Evolutionary conservation across 1,139 yeast species (phyloP).

Genomic region (Hyphopichia buzzinii): DNA sequence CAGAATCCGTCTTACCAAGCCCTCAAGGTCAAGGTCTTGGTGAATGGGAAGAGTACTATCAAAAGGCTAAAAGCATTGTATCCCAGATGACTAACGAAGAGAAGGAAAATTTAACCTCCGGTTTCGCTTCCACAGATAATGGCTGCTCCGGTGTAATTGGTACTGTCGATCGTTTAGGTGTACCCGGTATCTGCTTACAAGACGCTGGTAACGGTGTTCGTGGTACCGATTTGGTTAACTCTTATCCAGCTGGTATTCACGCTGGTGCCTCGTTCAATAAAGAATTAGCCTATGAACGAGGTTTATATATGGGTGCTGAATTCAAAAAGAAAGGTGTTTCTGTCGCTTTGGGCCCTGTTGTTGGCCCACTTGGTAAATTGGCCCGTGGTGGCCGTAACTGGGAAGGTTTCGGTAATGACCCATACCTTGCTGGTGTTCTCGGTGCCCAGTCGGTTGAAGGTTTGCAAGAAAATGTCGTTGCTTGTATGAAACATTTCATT

Average conservation of each 20-base stretch:
- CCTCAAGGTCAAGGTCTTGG: conserved; percentile 11
- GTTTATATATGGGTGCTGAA: conserved; percentile 58
- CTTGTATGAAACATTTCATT: conserved; percentile 53
- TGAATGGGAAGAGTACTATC: conserved; percentile 7
- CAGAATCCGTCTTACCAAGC: conserved; percentile 12
- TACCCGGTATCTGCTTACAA: conserved; percentile 58
- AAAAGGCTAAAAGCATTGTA: conserved; percentile 5
- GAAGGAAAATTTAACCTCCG: conserved; percentile 62
- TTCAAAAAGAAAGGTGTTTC: conserved; percentile 58
- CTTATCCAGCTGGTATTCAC: conserved; percentile 60
- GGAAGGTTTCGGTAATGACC: conserved; percentile 68
- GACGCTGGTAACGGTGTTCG: conserved; percentile 68
- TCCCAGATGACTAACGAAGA: conserved; percentile 53
- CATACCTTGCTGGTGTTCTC: conserved; percentile 57
- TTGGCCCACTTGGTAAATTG: conserved; percentile 61
- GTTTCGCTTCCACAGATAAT: conserved; percentile 63
- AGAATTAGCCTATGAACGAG: conserved; percentile 50
- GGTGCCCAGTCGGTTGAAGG: conserved; percentile 56
- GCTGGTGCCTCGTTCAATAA: conserved; percentile 59
- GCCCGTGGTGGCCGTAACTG: conserved; percentile 67
- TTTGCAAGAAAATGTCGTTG: conserved; percentile 57
- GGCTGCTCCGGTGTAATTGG: conserved; percentile 69
- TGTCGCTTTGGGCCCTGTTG: conserved; percentile 58
- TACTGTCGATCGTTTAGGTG: conserved; percentile 52
- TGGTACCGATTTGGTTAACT: conserved; percentile 54